Base-by-base conservation (phyloP, 768 basidiomycete genomes). In the Trametes gibbosa region DNA sequence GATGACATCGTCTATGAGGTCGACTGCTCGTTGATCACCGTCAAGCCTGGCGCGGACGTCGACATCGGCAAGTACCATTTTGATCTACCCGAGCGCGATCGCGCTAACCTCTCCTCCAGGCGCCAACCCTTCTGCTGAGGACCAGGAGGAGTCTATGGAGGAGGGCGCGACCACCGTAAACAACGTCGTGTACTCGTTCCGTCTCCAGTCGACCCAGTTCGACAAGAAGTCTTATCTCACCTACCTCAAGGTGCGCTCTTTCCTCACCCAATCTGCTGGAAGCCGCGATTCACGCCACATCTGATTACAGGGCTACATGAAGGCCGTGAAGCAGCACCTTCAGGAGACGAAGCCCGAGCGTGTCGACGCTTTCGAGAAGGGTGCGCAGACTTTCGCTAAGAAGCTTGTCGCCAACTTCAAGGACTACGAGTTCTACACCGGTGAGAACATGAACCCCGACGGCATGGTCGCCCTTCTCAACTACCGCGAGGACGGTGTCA, bases 381-480 rank as follows among this genome's bases (percentile, higher is more conserved):
- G 80, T 21, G 97, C 96, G 13, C 64, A 73, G 50, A 75, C 75
- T 3, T 92, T 81, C 68, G 93, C 86, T 53, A 98, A 98, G 82
- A 97, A 95, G 74, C 78, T 99, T 60, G 74, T 97, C 24, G 83
- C 76, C 56, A 91, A 91, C 72, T 90, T 99, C 82, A 92, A 94
- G 68, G 88, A 98, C 73, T 97, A 81, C 71, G 94, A 98, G 76
- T 97, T 98, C 74, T 91, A 84, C 76, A 83, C 78, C 50, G 86
- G 90, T 59, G 87, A 87, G 71, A 67, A 53, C 41, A 89, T 91
- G 89, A 82, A 92, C 72, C 77, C 84, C n/a, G 90, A 97, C 4
- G 96, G 95, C 56, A 90, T 96, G 92, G 82, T 98, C 66, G 92
- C 87, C 43, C 83, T 98, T 47, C 84, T 98, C 69, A 96, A 99